Base-by-base conservation (phyloP, 164 flowering plant genomes). In the Stephania japonica region DNA sequence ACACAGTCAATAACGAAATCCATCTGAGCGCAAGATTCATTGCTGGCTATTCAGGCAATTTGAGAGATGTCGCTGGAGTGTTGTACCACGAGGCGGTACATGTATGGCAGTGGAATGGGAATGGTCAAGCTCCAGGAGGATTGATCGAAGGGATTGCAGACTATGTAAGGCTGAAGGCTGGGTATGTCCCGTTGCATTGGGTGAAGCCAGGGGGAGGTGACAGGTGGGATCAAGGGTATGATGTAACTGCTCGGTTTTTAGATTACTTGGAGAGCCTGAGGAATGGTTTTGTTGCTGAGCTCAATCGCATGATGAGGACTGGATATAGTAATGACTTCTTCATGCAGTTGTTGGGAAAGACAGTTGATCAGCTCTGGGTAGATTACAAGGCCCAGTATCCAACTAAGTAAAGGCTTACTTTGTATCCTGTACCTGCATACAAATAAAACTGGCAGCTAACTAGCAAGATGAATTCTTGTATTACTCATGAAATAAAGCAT, bases 121-220 rank as follows among this genome's bases (percentile, higher is more conserved):
- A 75, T 9, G 87, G 88, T 0, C 74, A 77, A 50, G 77, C 90
- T 0, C 89, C 87, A 0, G 89, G 86, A 1, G 87, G 90, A 1
- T 64, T 90, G 68, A 87, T 85, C 2, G 92, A 88, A 80, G 96
- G 96, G 67, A 78, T 90, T 3, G 94, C 95, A 0, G 92, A 88
- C 72, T 90, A 32, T 41, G 88, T 90, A 71, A 82, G 92, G 86
- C 74, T 90, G 42, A 87, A 82, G 79, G 89, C 93, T 0, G 81
- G 83, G 6, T 78, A 61, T 27, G 85, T 73, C 0, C 89, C 96
- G 3, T 62, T 84, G 1, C 86, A 86, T 44, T 89, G 91, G 94
- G 86, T 84, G 68, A 6, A 74, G 41, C 83, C 89, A 0, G 91
- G 94, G 0, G 68, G 78, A 32, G 94, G 97, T 5, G 77, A 82